A percentile compares a stretch with the other conserved stretches of the same genome.
These are phyloP conservation scores for Rhodotorula sp. DNA, from an alignment of 1,284 basidiomycete species.

Conservation along the genomic window DNA sequence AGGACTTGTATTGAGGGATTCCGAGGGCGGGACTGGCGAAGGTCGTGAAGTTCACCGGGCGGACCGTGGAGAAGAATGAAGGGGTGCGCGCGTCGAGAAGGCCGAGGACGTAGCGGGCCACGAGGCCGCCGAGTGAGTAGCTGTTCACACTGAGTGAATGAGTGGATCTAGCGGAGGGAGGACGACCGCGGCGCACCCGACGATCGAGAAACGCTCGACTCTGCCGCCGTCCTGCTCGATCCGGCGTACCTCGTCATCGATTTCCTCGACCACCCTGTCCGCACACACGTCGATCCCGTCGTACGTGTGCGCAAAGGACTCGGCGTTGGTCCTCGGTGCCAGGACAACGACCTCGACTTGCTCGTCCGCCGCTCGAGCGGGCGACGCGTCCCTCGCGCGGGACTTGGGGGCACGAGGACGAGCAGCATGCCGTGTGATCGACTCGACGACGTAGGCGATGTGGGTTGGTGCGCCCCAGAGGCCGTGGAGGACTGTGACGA, in stretches of 20 bases:
- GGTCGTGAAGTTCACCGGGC: constrained; percentile 58
- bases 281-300: constrained; percentile 69
- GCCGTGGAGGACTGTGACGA: constrained; percentile 26
- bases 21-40: no score
- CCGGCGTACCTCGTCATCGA: constrained; percentile 50
- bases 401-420: not conserved
- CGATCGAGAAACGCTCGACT: constrained; percentile 66
- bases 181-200: constrained; percentile 52
- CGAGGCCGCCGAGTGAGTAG: constrained; percentile 76
- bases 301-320: constrained; percentile 58
- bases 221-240: constrained; percentile 57
- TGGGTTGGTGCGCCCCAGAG: constrained; percentile 39
- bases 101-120: constrained; percentile 72
- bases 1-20: no score
- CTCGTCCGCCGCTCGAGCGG: not conserved
- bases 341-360: constrained; percentile 29
- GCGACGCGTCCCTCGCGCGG: not conserved
- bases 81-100: constrained; percentile 62
- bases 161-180: not conserved
- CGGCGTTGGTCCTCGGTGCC: constrained; percentile 54
- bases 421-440: not conserved
- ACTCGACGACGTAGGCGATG: constrained; percentile 35
- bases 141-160: constrained; percentile 27
- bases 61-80: constrained; percentile 63
- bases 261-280: constrained; percentile 66